Percentiles rank a stretch among this genome's conserved stretches.
Conservation (phyloP, 208 protist species). For the Wallacemonas sp. region DNA sequence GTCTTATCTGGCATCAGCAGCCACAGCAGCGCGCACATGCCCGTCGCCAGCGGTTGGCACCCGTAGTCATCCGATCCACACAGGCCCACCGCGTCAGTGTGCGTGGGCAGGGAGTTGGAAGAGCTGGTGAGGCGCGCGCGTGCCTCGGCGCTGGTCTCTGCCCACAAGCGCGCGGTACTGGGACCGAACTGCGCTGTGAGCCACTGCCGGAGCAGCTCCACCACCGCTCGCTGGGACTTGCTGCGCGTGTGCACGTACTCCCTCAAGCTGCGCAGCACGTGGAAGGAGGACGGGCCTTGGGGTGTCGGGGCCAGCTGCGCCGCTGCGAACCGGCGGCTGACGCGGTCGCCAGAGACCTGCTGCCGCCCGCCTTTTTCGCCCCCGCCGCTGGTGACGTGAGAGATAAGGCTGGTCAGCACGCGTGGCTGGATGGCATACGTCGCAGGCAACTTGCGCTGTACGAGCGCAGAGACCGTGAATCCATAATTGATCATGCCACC, state of each 20-base stretch:
- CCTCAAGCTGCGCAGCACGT: slow-evolving; percentile 37
- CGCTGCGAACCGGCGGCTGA: background rate
- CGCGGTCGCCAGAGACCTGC: background rate
- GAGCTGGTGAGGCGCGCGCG: no score
- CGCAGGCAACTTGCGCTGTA: slow-evolving; percentile 31
- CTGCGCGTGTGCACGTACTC: slow-evolving; percentile 34
- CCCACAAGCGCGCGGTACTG: slow-evolving; percentile 3
- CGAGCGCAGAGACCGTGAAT: slow-evolving; percentile 54
- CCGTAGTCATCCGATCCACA: background rate
- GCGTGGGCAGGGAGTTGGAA: no score
- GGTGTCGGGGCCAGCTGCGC: slow-evolving; percentile 15
- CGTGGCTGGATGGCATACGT: slow-evolving; percentile 15
- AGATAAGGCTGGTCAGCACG: slow-evolving; percentile 9
- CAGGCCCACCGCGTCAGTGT: no score
- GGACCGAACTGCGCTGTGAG: slow-evolving; percentile 26
- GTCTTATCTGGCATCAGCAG: slow-evolving; percentile 42
- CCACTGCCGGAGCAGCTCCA: slow-evolving; percentile 37
- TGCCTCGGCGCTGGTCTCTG: background rate
- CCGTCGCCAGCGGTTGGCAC: slow-evolving; percentile 20
- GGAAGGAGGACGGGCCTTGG: slow-evolving; percentile 39
- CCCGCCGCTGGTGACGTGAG: background rate
- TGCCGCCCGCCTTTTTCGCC: background rate
- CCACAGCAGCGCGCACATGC: slow-evolving; percentile 58
- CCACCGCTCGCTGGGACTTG: slow-evolving; percentile 20
- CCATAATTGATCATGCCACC: slow-evolving; percentile 50